phyloP scores from a whole-genome alignment of 345 rosid species.

The Atalantia buxifolia region DNA sequence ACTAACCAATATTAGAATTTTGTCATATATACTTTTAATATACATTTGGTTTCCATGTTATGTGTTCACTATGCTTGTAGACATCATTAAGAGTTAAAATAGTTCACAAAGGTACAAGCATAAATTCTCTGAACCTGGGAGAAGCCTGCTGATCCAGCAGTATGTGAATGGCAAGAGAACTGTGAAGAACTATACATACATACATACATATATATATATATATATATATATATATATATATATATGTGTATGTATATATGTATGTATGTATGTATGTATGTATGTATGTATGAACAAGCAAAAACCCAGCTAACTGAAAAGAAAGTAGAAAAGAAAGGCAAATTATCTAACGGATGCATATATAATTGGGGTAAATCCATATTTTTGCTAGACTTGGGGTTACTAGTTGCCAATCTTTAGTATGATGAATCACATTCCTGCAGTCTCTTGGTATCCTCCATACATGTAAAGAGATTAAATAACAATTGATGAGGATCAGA shows the following conservation, averaged over 20 bases:
- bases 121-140: background rate
- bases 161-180: background rate
- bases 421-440: background rate
- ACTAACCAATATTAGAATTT: background rate
- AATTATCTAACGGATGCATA: background rate
- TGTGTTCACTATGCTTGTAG: background rate
- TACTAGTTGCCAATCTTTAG: background rate
- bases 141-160: background rate
- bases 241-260: too few species aligned
- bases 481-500: background rate
- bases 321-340: background rate
- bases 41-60: background rate
- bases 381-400: background rate
- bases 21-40: background rate
- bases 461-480: background rate
- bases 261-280: too few species aligned
- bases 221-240: too few species aligned
- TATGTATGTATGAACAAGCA: too few species aligned
- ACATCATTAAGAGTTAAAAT: too few species aligned
- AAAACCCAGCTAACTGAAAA: background rate
- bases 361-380: too few species aligned
- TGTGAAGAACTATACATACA: background rate
- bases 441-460: background rate
- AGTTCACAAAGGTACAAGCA: too few species aligned
- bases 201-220: too few species aligned